Evolutionary conservation across 2,329 filamentous ascomycete species (phyloP).

Genomic region (Xylaria sp.): DNA sequence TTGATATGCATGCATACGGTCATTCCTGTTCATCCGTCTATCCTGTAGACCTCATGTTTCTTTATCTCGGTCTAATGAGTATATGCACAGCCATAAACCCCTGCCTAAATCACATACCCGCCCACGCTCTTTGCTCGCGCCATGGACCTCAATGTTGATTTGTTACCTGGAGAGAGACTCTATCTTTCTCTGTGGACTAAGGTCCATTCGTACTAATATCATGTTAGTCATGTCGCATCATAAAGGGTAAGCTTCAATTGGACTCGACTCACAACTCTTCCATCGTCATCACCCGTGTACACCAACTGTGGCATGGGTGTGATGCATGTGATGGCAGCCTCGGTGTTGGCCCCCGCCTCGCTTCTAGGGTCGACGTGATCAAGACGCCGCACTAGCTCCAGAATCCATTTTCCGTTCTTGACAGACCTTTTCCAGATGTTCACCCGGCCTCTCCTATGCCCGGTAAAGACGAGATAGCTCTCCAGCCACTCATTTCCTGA

Average conservation of each 20-base stretch:
- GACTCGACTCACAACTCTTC: conserved; percentile 78
- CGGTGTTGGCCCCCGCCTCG: conserved; percentile 66
- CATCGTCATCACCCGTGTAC: conserved; percentile 94
- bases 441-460: conserved; percentile 83
- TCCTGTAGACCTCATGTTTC: conserved; percentile 21
- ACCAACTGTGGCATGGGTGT: conserved; percentile 83
- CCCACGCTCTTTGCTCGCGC: conserved; percentile 39
- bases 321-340: conserved; percentile 85
- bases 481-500: conserved; percentile 91
- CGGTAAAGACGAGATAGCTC: conserved; percentile 86
- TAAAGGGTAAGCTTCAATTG: conserved; percentile 4
- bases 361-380: conserved; percentile 79
- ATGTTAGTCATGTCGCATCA: conserved; percentile 29
- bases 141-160: conserved; percentile 25
- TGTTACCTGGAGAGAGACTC: conserved; percentile 49
- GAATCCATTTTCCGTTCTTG: conserved; percentile 72
- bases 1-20: conserved; percentile 1
- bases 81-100: not conserved
- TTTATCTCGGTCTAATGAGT: conserved; percentile 4
- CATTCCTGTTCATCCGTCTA: conserved; percentile 21
- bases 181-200: conserved; percentile 67
- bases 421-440: conserved; percentile 76
- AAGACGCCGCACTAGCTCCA: conserved; percentile 82
- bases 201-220: conserved; percentile 69
- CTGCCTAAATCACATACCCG: conserved; percentile 26